Evolutionary conservation across 225 moss, liverwort and hornwort genomes (phyloP).

Genomic region (Sphagnum tenellum): DNA sequence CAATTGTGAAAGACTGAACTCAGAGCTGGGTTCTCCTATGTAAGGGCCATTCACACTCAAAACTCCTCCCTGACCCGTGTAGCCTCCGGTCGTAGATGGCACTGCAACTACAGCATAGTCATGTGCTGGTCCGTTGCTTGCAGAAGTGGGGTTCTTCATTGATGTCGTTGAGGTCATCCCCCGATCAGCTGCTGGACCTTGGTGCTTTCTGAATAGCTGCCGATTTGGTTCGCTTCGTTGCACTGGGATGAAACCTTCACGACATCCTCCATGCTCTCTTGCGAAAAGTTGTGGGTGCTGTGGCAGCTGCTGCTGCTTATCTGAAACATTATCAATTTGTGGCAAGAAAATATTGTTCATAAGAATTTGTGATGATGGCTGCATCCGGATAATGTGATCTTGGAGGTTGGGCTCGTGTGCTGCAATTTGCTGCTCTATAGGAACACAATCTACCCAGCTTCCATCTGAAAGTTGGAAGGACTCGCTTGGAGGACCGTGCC

Average conservation of each 20-base stretch:
- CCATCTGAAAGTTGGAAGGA: constrained; percentile 8
- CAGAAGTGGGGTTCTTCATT: not conserved
- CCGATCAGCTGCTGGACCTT: not conserved
- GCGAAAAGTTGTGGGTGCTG: constrained; percentile 5
- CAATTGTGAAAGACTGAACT: not conserved
- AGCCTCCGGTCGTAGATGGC: not conserved
- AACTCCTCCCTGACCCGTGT: not conserved
- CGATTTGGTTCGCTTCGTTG: not conserved
- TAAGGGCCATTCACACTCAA: not conserved
- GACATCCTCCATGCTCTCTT: constrained; percentile 8
- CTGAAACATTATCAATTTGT: not conserved
- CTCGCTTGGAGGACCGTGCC: constrained; percentile 2
- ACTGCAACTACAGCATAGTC: not conserved
- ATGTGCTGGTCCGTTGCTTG: not conserved
- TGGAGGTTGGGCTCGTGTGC: constrained; percentile 6
- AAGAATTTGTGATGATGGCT: not conserved
- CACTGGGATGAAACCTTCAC: constrained; percentile 6
- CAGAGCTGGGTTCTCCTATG: not conserved
- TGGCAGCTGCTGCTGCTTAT: too few relatives aligned
- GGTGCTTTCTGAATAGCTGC: not conserved
- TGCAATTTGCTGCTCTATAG: constrained; percentile 7
- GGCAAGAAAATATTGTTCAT: too few relatives aligned
- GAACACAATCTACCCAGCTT: constrained; percentile 10
- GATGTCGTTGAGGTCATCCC: not conserved
- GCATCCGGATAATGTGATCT: constrained; percentile 3